A percentile compares a stretch with the other conserved stretches of the same genome.
Conservation (phyloP, 176 grass and related monocot genomes). For the Ananas comosus region DNA sequence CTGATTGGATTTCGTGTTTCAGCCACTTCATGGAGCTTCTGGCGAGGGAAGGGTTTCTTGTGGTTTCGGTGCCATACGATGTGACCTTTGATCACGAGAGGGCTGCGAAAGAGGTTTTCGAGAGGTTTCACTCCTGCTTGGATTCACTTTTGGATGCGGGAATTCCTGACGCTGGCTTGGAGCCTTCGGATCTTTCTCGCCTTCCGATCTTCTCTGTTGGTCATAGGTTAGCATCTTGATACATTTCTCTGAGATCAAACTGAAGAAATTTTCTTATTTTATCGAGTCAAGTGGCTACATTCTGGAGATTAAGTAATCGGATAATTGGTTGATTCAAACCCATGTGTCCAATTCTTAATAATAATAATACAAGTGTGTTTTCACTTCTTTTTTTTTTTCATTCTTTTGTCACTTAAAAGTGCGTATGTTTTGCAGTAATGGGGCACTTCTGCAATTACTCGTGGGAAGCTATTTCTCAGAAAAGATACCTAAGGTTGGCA, state of each 20-base stretch:
- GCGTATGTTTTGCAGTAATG: constrained; percentile 45
- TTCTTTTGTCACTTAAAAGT: neutral
- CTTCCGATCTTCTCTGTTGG: constrained; percentile 79
- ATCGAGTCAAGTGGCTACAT: neutral
- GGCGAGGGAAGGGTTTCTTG: constrained; percentile 74
- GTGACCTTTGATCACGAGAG: constrained; percentile 91
- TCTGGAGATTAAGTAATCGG: neutral
- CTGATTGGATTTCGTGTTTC: neutral
- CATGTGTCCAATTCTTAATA: neutral
- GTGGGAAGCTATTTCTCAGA: constrained; percentile 86
- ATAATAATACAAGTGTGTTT: neutral
- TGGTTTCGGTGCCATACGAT: constrained; percentile 78
- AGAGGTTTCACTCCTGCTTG: constrained; percentile 72
- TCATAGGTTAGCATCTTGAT: constrained; percentile 43
- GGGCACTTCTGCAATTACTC: constrained; percentile 86
- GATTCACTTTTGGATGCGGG: constrained; percentile 44
- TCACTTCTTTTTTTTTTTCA: neutral
- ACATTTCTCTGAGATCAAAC: neutral
- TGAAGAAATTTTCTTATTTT: neutral
- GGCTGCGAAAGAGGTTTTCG: constrained; percentile 52
- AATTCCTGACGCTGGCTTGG: constrained; percentile 45
- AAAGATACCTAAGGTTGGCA: constrained; percentile 64
- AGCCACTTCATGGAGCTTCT: constrained; percentile 81
- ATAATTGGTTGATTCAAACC: neutral
- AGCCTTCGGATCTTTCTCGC: constrained; percentile 32